Conservation (phyloP, 345 rosid genomes). For the Balakata baccata region DNA sequence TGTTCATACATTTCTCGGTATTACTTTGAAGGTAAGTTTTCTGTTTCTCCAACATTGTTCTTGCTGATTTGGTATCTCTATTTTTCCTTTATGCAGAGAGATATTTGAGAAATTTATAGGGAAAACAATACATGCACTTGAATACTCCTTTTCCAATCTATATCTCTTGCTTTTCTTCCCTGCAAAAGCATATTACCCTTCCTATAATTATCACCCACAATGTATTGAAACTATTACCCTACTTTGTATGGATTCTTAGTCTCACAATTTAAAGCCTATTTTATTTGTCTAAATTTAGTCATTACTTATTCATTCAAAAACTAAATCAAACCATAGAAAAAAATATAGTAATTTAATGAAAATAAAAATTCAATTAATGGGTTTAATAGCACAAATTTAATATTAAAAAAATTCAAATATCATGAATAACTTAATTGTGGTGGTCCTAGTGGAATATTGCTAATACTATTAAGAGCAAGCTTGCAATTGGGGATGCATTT, state of each 20-base stretch:
- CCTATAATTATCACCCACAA: too few relatives aligned
- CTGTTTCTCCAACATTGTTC: too few relatives aligned
- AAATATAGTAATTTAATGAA: background rate
- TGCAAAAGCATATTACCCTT: constrained; percentile 11
- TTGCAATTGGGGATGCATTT: constrained; percentile 10
- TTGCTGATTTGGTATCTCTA: too few relatives aligned
- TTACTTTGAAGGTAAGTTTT: too few relatives aligned
- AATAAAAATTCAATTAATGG: background rate
- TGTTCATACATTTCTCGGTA: too few relatives aligned
- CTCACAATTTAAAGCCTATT: background rate
- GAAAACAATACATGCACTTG: too few relatives aligned
- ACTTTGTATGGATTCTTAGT: background rate
- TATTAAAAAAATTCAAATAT: background rate
- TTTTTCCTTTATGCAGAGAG: too few relatives aligned
- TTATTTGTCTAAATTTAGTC: background rate
- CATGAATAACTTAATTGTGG: constrained; percentile 15
- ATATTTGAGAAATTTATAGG: too few relatives aligned
- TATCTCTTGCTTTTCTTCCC: constrained; percentile 24
- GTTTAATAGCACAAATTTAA: background rate
- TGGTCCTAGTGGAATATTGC: too few relatives aligned
- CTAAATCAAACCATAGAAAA: background rate
- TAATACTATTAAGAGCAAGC: constrained; percentile 8
- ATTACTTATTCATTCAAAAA: too few relatives aligned
- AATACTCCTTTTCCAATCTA: constrained; percentile 15
- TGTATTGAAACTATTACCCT: background rate